phyloP scores from a whole-genome alignment of 2,329 filamentous ascomycete species.

The Xylaria polymorpha region DNA sequence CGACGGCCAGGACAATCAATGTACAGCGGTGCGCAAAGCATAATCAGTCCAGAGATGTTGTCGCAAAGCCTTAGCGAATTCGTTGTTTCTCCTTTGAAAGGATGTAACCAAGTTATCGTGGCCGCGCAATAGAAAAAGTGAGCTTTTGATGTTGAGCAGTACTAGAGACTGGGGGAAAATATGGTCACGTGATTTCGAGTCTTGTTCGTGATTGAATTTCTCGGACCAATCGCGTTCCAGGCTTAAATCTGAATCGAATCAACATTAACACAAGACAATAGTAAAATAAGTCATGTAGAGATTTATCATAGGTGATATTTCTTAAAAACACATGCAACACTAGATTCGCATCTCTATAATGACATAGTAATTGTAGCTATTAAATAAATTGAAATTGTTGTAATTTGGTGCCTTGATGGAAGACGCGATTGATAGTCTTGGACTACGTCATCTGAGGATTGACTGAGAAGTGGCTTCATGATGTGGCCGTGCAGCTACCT shows the following conservation, averaged over 20 bases:
- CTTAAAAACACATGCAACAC: too few species aligned
- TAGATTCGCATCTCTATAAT: background rate
- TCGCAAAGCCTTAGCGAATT: conserved; percentile 35
- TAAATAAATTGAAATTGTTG: conserved; percentile 12
- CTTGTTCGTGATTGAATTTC: conserved; percentile 40
- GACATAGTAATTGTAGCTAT: background rate
- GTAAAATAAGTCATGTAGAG: background rate
- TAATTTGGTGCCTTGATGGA: conserved; percentile 13
- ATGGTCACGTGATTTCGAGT: conserved; percentile 47
- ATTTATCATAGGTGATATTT: background rate
- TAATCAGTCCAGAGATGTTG: conserved; percentile 6
- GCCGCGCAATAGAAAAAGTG: conserved; percentile 16
- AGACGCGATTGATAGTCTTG: conserved; percentile 33
- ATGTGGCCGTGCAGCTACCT: background rate
- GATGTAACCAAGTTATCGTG: background rate
- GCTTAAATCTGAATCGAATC: conserved; percentile 15
- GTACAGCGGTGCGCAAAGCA: conserved; percentile 17
- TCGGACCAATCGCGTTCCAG: conserved; percentile 35
- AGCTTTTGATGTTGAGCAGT: conserved; percentile 5
- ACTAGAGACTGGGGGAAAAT: background rate
- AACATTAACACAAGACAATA: background rate
- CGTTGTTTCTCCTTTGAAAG: conserved; percentile 16
- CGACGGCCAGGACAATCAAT: background rate
- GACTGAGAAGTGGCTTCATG: conserved; percentile 13
- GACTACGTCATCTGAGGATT: conserved; percentile 34